phyloP scores from a whole-genome alignment of 148 eudicot species.

The Talinum fruticosum region DNA sequence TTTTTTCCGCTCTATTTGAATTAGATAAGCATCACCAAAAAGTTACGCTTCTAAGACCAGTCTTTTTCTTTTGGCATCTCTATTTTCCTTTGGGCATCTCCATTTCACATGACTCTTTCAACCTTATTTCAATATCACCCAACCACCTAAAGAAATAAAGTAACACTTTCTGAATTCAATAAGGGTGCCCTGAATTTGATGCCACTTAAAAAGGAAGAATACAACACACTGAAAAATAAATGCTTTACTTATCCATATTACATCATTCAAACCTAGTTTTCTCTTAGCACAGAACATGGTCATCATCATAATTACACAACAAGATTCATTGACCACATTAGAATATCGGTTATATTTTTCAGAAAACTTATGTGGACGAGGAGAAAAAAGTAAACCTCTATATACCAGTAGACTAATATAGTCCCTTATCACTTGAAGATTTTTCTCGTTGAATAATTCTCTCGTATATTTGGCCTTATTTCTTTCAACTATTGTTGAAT shows the following conservation, averaged over 20 bases:
- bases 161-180: neutral
- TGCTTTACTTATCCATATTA: conserved; percentile 27
- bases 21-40: neutral
- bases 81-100: neutral
- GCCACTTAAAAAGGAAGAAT: conserved; percentile 15
- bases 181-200: conserved; percentile 12
- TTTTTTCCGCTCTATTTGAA: neutral
- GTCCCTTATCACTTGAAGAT: conserved; percentile 15
- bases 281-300: conserved; percentile 12
- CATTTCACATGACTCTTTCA: conserved; percentile 10
- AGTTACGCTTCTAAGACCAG: neutral
- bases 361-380: neutral
- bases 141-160: neutral
- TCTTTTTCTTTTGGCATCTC: neutral
- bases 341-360: neutral
- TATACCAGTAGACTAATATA: conserved; percentile 28
- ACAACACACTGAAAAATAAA: conserved; percentile 21
- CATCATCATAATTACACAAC: conserved; percentile 7
- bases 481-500: conserved; percentile 40
- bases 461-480: conserved; percentile 7
- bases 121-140: neutral
- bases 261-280: conserved; percentile 14
- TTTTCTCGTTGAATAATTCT: conserved; percentile 14
- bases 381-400: conserved; percentile 33
- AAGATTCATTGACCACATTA: neutral